Conservation (phyloP, 495 filamentous ascomycete genomes). For the Talaromyces trachyspermus region DNA sequence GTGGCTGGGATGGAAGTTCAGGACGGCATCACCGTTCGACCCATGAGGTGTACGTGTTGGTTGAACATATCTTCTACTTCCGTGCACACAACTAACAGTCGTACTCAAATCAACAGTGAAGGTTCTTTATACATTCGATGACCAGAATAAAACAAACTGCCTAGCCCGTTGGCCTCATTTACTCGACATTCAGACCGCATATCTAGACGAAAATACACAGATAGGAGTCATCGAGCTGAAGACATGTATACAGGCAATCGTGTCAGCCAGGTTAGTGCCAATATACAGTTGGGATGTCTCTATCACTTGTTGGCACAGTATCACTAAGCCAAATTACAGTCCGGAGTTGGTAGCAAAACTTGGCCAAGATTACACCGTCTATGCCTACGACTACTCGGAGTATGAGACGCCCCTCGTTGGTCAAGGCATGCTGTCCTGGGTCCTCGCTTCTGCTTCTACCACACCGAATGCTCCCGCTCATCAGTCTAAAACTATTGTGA, state of each 20-base stretch:
- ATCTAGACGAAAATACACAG: conserved; percentile 65
- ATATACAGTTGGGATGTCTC: conserved; percentile 6
- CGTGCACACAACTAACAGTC: neutral
- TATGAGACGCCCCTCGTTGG: conserved; percentile 87
- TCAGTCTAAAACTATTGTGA: conserved; percentile 69
- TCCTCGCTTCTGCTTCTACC: conserved; percentile 55
- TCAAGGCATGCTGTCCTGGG: conserved; percentile 91
- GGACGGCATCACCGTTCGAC: conserved; percentile 46
- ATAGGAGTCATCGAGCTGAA: conserved; percentile 89
- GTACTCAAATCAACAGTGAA: conserved; percentile 49
- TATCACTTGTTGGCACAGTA: conserved; percentile 16
- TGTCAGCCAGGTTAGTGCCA: conserved; percentile 51
- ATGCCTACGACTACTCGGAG: conserved; percentile 95
- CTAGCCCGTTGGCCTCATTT: conserved; percentile 81
- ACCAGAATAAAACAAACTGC: conserved; percentile 82
- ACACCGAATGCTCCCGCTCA: conserved; percentile 48
- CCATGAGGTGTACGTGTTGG: conserved; percentile 51
- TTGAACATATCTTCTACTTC: no score
- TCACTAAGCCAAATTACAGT: conserved; percentile 36
- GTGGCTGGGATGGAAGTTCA: conserved; percentile 40
- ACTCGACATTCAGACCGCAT: conserved; percentile 70
- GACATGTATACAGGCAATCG: conserved; percentile 83
- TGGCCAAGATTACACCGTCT: conserved; percentile 90
- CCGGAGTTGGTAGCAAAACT: conserved; percentile 80
- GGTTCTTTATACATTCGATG: conserved; percentile 94